Percentiles rank a stretch among this genome's conserved stretches.
Evolutionary conservation across 2,329 filamentous ascomycete species (phyloP).

Genomic region (Ophiostoma himal-ulmi): DNA sequence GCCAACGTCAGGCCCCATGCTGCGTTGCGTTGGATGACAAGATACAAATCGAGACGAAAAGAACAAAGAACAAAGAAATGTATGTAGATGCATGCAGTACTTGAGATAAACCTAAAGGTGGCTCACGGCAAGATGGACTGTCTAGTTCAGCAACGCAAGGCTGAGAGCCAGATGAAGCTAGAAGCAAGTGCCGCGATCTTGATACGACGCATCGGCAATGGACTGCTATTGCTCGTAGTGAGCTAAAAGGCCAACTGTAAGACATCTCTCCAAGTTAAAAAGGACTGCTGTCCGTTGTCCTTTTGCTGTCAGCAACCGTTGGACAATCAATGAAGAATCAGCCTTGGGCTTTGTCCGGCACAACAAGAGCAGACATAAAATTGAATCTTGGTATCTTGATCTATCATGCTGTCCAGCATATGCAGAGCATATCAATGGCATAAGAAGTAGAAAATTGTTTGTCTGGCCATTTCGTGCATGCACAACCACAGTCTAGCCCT

Average conservation of each 20-base stretch:
- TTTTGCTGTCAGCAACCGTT: neutral
- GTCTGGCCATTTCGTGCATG: neutral
- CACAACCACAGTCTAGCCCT: neutral
- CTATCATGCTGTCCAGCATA: neutral
- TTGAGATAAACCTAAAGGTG: neutral
- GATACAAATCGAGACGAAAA: neutral
- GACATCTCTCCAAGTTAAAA: neutral
- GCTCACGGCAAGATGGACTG: no score
- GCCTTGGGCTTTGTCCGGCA: neutral
- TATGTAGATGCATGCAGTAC: neutral
- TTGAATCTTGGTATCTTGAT: neutral
- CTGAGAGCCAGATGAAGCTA: neutral
- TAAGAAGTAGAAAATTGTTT: neutral
- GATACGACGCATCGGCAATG: neutral
- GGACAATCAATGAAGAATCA: neutral
- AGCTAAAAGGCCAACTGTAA: neutral
- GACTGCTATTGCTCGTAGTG: no score
- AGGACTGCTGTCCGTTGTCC: neutral
- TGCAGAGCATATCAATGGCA: neutral
- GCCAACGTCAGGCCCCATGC: neutral
- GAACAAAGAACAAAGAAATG: neutral
- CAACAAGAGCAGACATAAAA: no score
- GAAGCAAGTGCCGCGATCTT: neutral
- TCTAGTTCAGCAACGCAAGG: neutral
- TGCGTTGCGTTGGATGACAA: neutral